Percentiles rank a stretch among this genome's conserved stretches.
Conservation (phyloP, 768 basidiomycete genomes). For the Mrakia gelida region DNA sequence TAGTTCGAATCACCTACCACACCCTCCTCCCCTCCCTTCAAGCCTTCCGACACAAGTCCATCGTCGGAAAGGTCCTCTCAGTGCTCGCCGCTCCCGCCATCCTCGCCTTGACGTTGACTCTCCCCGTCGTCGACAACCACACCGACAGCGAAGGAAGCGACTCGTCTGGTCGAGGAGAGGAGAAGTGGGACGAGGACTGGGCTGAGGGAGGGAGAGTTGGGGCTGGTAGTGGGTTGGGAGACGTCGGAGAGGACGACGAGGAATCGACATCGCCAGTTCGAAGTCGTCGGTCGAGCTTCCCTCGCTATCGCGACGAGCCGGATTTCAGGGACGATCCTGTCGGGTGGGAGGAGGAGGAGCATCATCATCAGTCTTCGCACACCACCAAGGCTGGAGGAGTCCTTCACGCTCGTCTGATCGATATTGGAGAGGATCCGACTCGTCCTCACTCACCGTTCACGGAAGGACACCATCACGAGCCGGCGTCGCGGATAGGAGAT, state of each 20-base stretch:
- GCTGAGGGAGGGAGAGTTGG: no score
- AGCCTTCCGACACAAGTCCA: background rate
- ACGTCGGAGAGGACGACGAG: background rate
- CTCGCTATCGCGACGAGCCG: background rate
- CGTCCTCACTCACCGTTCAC: background rate
- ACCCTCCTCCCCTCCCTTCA: conserved; percentile 16
- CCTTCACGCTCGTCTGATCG: background rate
- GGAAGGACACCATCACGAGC: background rate
- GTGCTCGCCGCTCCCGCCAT: conserved; percentile 81
- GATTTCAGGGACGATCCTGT: background rate
- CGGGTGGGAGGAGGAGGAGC: background rate
- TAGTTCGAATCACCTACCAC: background rate
- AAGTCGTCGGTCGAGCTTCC: background rate
- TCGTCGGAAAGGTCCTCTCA: background rate
- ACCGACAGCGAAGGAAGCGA: background rate
- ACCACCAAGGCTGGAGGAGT: background rate
- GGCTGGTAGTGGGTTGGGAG: background rate
- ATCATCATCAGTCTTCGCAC: background rate
- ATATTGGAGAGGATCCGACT: background rate
- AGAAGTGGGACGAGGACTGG: background rate
- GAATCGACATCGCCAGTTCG: background rate
- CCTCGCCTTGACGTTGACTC: conserved; percentile 75
- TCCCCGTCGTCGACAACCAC: conserved; percentile 66
- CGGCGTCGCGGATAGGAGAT: background rate
- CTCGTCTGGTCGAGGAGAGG: background rate